Evolutionary conservation across 2,329 filamentous ascomycete genomes (phyloP), one percentile per base, ranked within the genome.

Genomic region (Chalara sp.): DNA sequence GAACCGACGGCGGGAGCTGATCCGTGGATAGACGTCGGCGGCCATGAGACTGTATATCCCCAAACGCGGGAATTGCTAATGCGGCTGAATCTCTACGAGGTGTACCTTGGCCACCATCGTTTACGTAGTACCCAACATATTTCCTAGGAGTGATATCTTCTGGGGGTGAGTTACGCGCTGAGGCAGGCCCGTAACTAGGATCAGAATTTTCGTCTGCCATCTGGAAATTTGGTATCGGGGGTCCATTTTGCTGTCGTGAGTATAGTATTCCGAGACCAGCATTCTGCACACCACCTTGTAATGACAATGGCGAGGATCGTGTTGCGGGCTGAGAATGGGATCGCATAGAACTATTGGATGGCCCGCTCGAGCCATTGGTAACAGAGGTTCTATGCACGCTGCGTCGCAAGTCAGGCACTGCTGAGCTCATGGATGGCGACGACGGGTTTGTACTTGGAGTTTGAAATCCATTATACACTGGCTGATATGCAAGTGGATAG

Each of bases 241-340:
- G 64, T 4, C 76, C 76, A 52, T 79, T 81, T 56, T 59, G 50
- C 37, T 51, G 61, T 45, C 60, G 55, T 39, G 55, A 33, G 5
- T 55, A 30, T 49, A 65, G 62, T 10, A 60, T 56, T 31, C 59
- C 61, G 43, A 63, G 50, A 71, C 74, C 33, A 49, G 69, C 65
- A 33, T 62, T 55, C 2, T 69, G 58, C 10, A 68, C 70, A 46
- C 45, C 68, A 68, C 28, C 70, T 59, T 40, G 70, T 56, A 57
- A 70, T 68, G 48, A 58, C 60, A 50, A 61, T 50, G 51, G 62
- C 53, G 61, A 49, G 60, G 67, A 55, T 51, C 65, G 57, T 29
- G 78, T 76, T 3, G 81, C 80, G 29, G 81, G 81, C 62, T 84
- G 81, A n/a, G 81, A 84, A 62, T 85, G 81, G 30, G 81, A 85